Base-by-base conservation (phyloP, 2,329 filamentous ascomycete genomes). In the Alternaria solani region DNA sequence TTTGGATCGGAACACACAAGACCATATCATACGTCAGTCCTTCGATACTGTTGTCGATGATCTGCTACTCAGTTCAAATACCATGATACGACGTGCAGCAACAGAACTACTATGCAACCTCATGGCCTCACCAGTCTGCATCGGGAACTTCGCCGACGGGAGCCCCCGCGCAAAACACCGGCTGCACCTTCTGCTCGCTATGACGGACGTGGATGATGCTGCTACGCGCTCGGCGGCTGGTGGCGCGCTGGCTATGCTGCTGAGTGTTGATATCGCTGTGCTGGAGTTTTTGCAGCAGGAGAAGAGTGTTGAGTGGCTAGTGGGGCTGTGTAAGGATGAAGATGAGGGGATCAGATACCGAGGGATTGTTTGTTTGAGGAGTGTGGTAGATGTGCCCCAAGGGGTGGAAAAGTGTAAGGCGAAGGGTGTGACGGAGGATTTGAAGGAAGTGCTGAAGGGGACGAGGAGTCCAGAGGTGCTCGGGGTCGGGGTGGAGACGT, bases 71-170 rank as follows among this genome's bases (percentile, higher is more conserved):
- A 90, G 88, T 14, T 86, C 87, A 44, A 95, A 97, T 75, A 79
- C 83, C 1, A 85, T 91, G 65, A 86, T 99, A 18, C 89, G 91
- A 57, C 91, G 94, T 51, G 94, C 94, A 0, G 87, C 92, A 0
- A 91, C 92, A 26, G 94, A 99, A 77, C 85, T 99, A 3, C 84
- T 97, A 23, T 99, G 95, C 81, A 99, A 99, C 72, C 84, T 99
- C 16, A 90, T 92, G 74, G 89, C 90, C 57, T 85, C 85, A 1
- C 86, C 89, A 0, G 84, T 88, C 36, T 90, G 89, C 18, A 84
- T 91, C 3, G 83, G 86, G 1, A 84, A 91, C 28, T 94, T 92
- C 68, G 89, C 88, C 0, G 89, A 91, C 61, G 86, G 84, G 14
- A 87, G 85, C 0, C 84, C 86, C 26, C 86, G 90, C 62, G 91